These are phyloP conservation scores for Thermothielavioides terrestris DNA, from an alignment of 495 filamentous ascomycete genomes.

Conservation along the genomic window DNA sequence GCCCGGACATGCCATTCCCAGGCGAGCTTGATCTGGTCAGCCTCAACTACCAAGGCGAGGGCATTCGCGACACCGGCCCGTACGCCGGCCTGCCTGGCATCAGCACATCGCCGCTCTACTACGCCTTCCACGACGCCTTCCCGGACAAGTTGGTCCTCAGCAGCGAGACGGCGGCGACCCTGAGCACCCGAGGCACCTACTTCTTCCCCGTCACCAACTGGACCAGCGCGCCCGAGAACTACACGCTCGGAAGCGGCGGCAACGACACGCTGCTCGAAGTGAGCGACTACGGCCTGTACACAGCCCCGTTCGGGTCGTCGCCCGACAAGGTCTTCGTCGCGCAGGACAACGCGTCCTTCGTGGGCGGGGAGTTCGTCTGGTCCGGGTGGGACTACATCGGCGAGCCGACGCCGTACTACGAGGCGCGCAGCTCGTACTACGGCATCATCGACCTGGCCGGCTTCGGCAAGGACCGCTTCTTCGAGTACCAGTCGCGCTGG, in stretches of 20 bases:
- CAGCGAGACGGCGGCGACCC: conserved; percentile 32
- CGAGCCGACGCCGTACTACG: conserved; percentile 39
- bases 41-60: conserved; percentile 45
- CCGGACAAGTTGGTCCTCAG: conserved; percentile 39
- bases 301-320: no score
- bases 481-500: conserved; percentile 41
- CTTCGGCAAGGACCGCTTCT: conserved; percentile 42
- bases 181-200: conserved; percentile 41
- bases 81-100: background rate
- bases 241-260: conserved; percentile 12
- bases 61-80: conserved; percentile 17
- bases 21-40: conserved; percentile 33
- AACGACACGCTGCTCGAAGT: conserved; percentile 17
- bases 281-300: no score
- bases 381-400: conserved; percentile 43
- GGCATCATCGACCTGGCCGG: conserved; percentile 44
- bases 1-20: conserved; percentile 23
- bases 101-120: background rate
- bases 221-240: conserved; percentile 17
- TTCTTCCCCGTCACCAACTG: conserved; percentile 39
- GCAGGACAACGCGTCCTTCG: conserved; percentile 37
- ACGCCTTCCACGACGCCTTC: conserved; percentile 28
- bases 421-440: conserved; percentile 39
- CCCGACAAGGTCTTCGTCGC: conserved; percentile 40
- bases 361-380: conserved; percentile 44